phyloP scores from a whole-genome alignment of 2,329 filamentous ascomycete genomes.

The Raffaelea ambrosiae region DNA sequence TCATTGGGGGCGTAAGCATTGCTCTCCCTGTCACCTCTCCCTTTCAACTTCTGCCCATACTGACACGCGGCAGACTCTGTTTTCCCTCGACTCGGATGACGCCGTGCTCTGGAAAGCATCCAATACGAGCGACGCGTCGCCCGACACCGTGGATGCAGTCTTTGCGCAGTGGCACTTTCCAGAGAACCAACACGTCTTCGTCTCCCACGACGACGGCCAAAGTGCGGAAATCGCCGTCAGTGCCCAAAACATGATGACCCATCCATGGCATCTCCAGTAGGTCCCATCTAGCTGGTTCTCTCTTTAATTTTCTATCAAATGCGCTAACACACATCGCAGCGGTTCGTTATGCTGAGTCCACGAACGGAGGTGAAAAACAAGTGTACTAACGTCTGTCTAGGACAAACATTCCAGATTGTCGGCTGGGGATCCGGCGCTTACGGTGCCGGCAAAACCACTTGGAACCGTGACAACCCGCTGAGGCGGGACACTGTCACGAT shows the following conservation, averaged over 20 bases:
- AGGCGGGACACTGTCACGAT: constrained; percentile 42
- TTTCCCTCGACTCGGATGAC: too few species aligned
- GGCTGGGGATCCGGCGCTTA: constrained; percentile 27
- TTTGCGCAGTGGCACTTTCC: constrained; percentile 28
- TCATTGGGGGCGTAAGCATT: too few species aligned
- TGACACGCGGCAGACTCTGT: too few species aligned
- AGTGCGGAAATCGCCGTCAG: constrained; percentile 28
- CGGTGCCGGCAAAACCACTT: constrained; percentile 18
- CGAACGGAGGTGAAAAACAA: too few species aligned
- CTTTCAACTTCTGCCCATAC: too few species aligned
- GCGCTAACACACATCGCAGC: too few species aligned
- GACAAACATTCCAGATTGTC: constrained; percentile 30
- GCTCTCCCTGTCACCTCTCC: too few species aligned
- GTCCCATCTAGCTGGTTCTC: constrained; percentile 1
- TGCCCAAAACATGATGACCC: constrained; percentile 28
- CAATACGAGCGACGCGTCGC: too few species aligned
- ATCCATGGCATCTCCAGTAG: constrained; percentile 30
- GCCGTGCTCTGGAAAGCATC: constrained; percentile 5
- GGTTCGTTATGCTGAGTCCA: too few species aligned
- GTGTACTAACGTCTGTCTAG: constrained; percentile 12
- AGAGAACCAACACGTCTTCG: constrained; percentile 26
- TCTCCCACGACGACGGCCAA: constrained; percentile 21
- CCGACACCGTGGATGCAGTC: too few species aligned
- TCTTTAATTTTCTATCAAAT: neutral
- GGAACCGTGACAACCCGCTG: constrained; percentile 38